Evolutionary conservation across 2,329 filamentous ascomycete genomes (phyloP).

Genomic region (Paradendryphiella salina): DNA sequence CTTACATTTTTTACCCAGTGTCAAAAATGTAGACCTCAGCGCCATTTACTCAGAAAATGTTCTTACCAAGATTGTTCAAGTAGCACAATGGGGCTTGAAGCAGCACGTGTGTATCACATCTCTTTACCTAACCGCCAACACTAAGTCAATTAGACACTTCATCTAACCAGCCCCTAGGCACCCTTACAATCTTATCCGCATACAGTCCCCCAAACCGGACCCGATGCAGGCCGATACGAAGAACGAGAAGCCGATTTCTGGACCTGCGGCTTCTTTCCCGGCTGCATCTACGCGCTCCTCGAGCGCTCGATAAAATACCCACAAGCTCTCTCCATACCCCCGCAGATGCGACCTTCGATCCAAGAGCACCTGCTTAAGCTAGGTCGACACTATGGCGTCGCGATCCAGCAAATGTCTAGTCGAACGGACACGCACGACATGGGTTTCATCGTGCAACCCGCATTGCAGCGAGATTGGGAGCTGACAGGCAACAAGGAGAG

Average conservation of each 20-base stretch:
- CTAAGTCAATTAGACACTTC: not conserved
- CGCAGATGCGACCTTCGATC: constrained; percentile 22
- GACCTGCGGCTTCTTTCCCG: constrained; percentile 46
- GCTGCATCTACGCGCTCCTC: constrained; percentile 40
- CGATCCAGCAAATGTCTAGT: constrained; percentile 39
- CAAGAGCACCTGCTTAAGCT: constrained; percentile 31
- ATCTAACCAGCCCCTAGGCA: constrained; percentile 13
- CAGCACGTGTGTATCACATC: constrained; percentile 20
- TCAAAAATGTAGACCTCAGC: constrained; percentile 33
- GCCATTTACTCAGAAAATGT: constrained; percentile 39
- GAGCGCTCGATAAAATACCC: constrained; percentile 41
- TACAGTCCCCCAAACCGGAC: constrained; percentile 38
- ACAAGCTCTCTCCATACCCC: constrained; percentile 26
- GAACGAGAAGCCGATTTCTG: constrained; percentile 44
- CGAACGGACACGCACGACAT: constrained; percentile 59
- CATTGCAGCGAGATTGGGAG: constrained; percentile 54
- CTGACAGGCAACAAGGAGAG: constrained; percentile 49
- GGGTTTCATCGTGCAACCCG: constrained; percentile 58
- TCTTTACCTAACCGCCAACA: not conserved
- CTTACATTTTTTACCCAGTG: constrained; percentile 10
- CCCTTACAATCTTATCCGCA: constrained; percentile 40
- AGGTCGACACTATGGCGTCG: constrained; percentile 39
- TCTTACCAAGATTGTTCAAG: constrained; percentile 39
- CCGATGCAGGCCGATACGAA: constrained; percentile 34
- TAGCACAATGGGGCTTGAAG: constrained; percentile 36